Conservation (phyloP, 108 stramenopile species). For the Nitzschia sp. region DNA sequence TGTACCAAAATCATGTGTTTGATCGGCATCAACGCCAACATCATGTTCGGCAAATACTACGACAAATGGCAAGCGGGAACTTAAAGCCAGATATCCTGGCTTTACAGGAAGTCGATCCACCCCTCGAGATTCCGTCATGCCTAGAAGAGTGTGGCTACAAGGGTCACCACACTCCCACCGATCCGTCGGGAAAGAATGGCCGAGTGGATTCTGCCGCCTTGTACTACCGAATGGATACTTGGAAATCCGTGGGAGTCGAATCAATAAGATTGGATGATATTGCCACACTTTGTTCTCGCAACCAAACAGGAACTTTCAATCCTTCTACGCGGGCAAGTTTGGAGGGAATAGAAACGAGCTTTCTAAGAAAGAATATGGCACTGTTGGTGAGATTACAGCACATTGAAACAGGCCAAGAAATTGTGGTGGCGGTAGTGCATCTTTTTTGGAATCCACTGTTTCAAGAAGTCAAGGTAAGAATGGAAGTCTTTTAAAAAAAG, state of each 20-base stretch:
- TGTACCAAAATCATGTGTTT: slow-evolving; percentile 63
- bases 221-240: slow-evolving; percentile 45
- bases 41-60: slow-evolving; percentile 51
- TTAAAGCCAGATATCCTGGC: slow-evolving; percentile 58
- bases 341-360: slow-evolving; percentile 59
- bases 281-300: slow-evolving; percentile 44
- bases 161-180: slow-evolving; percentile 50
- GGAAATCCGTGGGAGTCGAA: slow-evolving; percentile 42
- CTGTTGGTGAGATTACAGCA: slow-evolving; percentile 57
- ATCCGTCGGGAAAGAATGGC: slow-evolving; percentile 43
- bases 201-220: slow-evolving; percentile 76
- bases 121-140: slow-evolving; percentile 22
- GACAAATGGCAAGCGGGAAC: slow-evolving; percentile 6
- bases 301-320: not conserved
- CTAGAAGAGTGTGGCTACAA: slow-evolving; percentile 49
- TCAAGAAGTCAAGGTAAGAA: slow-evolving; percentile 76
- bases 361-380: slow-evolving; percentile 73
- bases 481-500: not conserved
- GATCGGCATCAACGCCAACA: slow-evolving; percentile 42
- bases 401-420: slow-evolving; percentile 15
- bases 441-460: slow-evolving; percentile 87
- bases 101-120: slow-evolving; percentile 80
- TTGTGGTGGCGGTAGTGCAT: slow-evolving; percentile 74
- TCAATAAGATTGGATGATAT: slow-evolving; percentile 78
- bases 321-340: slow-evolving; percentile 20